Conservation (phyloP, 805 yeast genomes). For the Zygoascus bituminiphila region DNA sequence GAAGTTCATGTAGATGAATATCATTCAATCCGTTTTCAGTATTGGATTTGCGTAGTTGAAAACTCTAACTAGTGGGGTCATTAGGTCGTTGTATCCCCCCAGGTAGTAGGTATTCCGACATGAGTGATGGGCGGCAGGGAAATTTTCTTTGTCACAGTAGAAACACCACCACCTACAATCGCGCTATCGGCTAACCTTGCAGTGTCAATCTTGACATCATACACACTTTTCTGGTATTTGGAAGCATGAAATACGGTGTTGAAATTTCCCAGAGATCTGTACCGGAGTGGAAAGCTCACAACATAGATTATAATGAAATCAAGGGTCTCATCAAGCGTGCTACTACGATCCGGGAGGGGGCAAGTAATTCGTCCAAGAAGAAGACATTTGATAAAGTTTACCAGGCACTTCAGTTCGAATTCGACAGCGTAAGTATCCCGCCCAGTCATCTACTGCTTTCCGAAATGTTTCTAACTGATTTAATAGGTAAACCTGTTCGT, state of each 20-base stretch:
- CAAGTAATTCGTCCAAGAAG: not conserved
- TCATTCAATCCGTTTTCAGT: not conserved
- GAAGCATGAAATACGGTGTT: slow-evolving; percentile 74
- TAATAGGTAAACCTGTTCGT: slow-evolving; percentile 47
- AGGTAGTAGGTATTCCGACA: not conserved
- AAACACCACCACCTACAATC: not conserved
- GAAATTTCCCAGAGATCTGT: slow-evolving; percentile 68
- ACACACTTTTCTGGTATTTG: not conserved
- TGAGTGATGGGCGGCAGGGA: not conserved
- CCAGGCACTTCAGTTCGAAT: slow-evolving; percentile 46
- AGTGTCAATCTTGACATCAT: not conserved
- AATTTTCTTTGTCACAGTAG: not conserved
- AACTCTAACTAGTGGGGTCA: not conserved
- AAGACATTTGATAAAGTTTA: slow-evolving; percentile 28
- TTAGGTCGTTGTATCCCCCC: not conserved
- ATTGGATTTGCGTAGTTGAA: not conserved
- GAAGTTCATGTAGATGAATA: not conserved
- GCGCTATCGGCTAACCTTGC: not conserved
- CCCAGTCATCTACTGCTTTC: not conserved
- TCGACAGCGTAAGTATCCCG: slow-evolving; percentile 41
- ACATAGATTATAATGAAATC: slow-evolving; percentile 73
- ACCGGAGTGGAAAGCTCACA: slow-evolving; percentile 81
- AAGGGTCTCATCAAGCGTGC: slow-evolving; percentile 56
- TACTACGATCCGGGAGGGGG: slow-evolving; percentile 31
- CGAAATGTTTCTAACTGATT: not conserved